Base-by-base conservation (phyloP, 78 protist species). In the Emiliania huxleyi region DNA sequence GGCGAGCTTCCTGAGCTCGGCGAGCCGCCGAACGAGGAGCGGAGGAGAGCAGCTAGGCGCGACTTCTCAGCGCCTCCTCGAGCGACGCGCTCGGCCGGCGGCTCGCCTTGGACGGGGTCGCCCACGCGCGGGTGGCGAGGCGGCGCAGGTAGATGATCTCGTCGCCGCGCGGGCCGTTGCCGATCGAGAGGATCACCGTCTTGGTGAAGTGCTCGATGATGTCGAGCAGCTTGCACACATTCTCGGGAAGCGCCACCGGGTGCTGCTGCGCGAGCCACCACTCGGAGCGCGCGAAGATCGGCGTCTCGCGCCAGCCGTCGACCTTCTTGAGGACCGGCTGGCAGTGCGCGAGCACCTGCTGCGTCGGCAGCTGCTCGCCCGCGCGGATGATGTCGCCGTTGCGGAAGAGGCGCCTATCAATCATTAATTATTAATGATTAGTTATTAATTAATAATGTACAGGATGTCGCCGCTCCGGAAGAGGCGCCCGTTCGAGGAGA, bases 201-300 rank as follows among this genome's bases (percentile, higher is more conserved):
- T 23, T 23, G 33, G 93, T 75, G 88, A 83, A 91, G 93, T 91
- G 93, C 93, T 91, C 93, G 69, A 91, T 69, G 71, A 87, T 55
- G 49, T 29, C 93, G 84, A 91, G 81, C 62, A 91, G n/a, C 45
- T 42, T 52, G 49, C 69, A 26, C 15, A 91, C 89, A 26, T 12
- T 12, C 18, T 5, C 33, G 22, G 93, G 93, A 2, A 91, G 87
- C 37, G 38, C 46, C 37, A 26, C 29, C 35, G 75, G 84, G 52
- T 45, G 62, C 85, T 71, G 42, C 45, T 35, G 84, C 44, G 55
- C 11, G 46, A 1, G 4, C 92, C 92, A 90, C 92, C 92, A 90
- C 21, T 35, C 44, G 56, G 81, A 55, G 48, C 79, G 45, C 52
- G 93, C 88, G 69, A 37, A 71, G 88, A 91, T 81, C 43, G 93